Percentiles rank a stretch among this genome's conserved stretches.
phyloP scores from a whole-genome alignment of 169 alveolate species.

The Babesia sp. region DNA sequence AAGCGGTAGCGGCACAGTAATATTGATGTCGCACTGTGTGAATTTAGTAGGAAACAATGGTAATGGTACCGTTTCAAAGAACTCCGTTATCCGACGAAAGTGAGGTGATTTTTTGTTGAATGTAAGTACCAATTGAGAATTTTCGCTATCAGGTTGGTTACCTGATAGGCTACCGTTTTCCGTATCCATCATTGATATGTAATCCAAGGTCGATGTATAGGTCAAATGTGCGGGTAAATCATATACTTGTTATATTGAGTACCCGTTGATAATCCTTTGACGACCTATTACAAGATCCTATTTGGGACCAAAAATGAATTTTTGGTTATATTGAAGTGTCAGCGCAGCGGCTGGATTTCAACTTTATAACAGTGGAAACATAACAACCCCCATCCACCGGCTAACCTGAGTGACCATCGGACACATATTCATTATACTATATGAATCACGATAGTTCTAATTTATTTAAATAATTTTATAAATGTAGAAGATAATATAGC shows the following conservation, averaged over 20 bases:
- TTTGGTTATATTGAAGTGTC: not conserved
- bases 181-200: slow-evolving; percentile 25
- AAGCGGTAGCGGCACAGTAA: slow-evolving; percentile 59
- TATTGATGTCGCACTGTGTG: slow-evolving; percentile 17
- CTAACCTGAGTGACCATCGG: too few relatives aligned
- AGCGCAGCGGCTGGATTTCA: not conserved
- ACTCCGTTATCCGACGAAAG: slow-evolving; percentile 25
- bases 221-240: too few relatives aligned
- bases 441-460: too few relatives aligned
- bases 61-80: slow-evolving; percentile 45
- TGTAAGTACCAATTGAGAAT: slow-evolving; percentile 35
- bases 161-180: slow-evolving; percentile 10
- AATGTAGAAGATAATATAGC: too few relatives aligned
- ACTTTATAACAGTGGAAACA: not conserved
- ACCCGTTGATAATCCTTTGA: not conserved
- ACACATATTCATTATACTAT: too few relatives aligned
- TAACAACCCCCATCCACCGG: not conserved
- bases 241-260: too few relatives aligned
- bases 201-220: too few relatives aligned
- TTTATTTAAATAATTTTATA: too few relatives aligned
- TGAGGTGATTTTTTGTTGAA: slow-evolving; percentile 57
- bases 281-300: not conserved
- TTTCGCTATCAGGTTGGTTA: slow-evolving; percentile 7
- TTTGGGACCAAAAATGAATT: not conserved
- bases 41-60: not conserved